phyloP scores from a whole-genome alignment of 805 yeast genomes.

The Ogataea corticis region DNA sequence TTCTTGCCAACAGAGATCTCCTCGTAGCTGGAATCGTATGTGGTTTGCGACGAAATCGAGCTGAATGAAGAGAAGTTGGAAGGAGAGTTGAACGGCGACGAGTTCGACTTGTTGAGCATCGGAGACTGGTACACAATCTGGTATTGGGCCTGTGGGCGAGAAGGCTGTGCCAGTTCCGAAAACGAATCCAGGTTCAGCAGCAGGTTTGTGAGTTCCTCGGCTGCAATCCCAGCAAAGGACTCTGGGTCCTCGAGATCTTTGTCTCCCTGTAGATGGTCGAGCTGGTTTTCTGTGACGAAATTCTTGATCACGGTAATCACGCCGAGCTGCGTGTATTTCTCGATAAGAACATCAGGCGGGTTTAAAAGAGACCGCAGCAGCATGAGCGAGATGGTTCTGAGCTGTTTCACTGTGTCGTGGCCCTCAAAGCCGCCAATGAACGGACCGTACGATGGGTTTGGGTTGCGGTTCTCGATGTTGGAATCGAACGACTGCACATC shows the following conservation, averaged over 20 bases:
- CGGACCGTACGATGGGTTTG: conserved; percentile 44
- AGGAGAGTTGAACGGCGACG: conserved; percentile 33
- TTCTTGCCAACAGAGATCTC: conserved; percentile 19
- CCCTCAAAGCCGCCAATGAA: conserved; percentile 51
- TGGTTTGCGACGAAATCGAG: conserved; percentile 33
- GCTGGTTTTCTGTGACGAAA: conserved; percentile 31
- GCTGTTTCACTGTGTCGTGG: conserved; percentile 36
- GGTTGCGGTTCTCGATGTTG: conserved; percentile 39
- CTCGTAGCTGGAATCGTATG: conserved; percentile 30
- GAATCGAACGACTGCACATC: conserved; percentile 19
- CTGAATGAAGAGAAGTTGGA: conserved; percentile 35
- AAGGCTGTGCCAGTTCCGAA: conserved; percentile 15
- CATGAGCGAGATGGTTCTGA: conserved; percentile 44
- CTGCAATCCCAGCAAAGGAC: conserved; percentile 8
- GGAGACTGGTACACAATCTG: conserved; percentile 24
- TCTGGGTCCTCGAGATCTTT: conserved; percentile 23
- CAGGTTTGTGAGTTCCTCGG: conserved; percentile 20
- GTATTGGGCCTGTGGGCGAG: conserved; percentile 15
- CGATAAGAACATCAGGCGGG: conserved; percentile 52
- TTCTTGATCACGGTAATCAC: conserved; percentile 48
- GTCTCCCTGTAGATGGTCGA: conserved; percentile 18
- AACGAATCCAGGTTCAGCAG: conserved; percentile 18
- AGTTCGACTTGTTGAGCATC: conserved; percentile 22
- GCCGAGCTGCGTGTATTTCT: conserved; percentile 52
- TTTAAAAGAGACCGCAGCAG: conserved; percentile 43